phyloP scores from a whole-genome alignment of 2,329 filamentous ascomycete species.

The Simplicillium aogashimaense region DNA sequence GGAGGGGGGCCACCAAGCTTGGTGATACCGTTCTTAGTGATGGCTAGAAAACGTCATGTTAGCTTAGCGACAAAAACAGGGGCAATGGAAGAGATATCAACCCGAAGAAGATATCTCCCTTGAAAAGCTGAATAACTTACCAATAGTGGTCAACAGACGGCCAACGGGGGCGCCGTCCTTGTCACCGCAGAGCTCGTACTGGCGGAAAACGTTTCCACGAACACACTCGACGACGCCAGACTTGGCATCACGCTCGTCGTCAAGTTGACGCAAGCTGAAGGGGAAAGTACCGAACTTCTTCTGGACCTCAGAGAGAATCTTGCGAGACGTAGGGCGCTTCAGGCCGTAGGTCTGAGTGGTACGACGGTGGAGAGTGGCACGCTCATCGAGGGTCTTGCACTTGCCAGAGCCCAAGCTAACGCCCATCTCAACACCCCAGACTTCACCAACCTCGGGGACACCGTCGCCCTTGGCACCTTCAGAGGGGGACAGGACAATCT shows the following conservation, averaged over 20 bases:
- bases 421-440: constrained; percentile 96
- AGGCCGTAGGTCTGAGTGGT: constrained; percentile 86
- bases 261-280: constrained; percentile 93
- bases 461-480: constrained; percentile 90
- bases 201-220: constrained; percentile 80
- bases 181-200: constrained; percentile 93
- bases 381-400: constrained; percentile 82
- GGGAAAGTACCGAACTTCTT: constrained; percentile 98
- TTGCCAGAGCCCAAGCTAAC: constrained; percentile 87
- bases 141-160: constrained; percentile 81
- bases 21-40: constrained; percentile 95
- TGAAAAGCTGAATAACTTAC: constrained; percentile 44
- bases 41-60: constrained; percentile 43
- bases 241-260: constrained; percentile 95
- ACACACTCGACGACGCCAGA: constrained; percentile 93
- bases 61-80: neutral
- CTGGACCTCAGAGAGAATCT: constrained; percentile 86
- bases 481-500: constrained; percentile 83
- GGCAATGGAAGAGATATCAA: neutral
- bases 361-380: constrained; percentile 85
- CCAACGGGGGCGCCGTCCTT: constrained; percentile 81
- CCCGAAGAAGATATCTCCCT: no score
- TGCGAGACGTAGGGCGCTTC: constrained; percentile 88
- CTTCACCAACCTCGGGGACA: constrained; percentile 77
- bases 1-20: constrained; percentile 70